These are phyloP conservation scores for Chlamydomonas incerta DNA, from an alignment of 139 green algal species.

Conservation along the genomic window DNA sequence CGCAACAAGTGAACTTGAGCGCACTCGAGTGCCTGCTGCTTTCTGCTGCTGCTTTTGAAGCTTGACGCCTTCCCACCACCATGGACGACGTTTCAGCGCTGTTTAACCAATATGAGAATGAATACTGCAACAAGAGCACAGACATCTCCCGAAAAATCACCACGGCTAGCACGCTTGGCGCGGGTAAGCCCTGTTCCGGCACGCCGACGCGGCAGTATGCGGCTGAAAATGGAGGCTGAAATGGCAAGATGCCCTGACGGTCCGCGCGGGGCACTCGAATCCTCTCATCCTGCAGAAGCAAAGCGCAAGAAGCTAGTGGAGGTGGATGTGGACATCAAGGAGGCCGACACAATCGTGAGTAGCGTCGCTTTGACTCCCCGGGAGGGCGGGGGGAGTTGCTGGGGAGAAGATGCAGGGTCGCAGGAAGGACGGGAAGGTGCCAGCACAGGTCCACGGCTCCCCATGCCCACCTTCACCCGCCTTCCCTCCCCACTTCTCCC, in stretches of 20 bases:
- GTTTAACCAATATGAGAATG: conserved; percentile 84
- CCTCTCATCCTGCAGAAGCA: conserved; percentile 64
- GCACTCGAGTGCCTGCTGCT: neutral
- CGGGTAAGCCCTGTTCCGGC: too few relatives aligned
- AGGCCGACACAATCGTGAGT: conserved; percentile 88
- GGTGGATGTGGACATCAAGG: conserved; percentile 81
- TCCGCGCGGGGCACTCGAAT: neutral
- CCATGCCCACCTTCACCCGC: too few relatives aligned
- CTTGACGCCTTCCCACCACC: neutral
- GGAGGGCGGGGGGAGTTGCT: too few relatives aligned
- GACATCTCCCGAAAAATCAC: conserved; percentile 76
- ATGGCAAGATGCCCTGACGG: neutral
- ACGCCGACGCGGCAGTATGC: too few relatives aligned
- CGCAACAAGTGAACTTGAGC: too few relatives aligned
- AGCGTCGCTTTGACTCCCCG: neutral
- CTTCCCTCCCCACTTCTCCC: too few relatives aligned
- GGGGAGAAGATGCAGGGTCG: too few relatives aligned
- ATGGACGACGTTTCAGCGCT: conserved; percentile 67
- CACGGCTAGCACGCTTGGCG: conserved; percentile 49
- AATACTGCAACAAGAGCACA: conserved; percentile 87
- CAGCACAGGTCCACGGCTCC: too few relatives aligned
- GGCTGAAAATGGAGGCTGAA: too few relatives aligned
- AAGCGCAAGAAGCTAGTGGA: conserved; percentile 71
- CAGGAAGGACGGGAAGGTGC: too few relatives aligned
- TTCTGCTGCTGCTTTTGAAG: neutral